Conservation (phyloP, 139 green algal genomes). For the Pycnococcus provasolii region DNA sequence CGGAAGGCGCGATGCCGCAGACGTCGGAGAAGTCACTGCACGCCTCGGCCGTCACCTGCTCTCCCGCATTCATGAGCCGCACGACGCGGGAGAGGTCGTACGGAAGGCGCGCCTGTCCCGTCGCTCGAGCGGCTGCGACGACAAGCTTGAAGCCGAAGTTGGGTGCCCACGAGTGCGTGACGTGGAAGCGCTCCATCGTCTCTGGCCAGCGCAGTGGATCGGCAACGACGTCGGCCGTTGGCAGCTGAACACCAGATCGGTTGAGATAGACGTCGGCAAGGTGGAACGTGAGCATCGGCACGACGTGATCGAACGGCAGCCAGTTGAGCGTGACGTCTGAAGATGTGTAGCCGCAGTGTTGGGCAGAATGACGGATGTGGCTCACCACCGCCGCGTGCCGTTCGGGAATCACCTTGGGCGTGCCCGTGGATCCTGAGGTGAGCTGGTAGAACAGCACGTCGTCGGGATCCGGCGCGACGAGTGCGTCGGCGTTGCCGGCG, state of each 20-base stretch:
- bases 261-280: neutral
- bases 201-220: neutral
- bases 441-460: constrained; percentile 1
- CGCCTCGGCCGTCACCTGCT: neutral
- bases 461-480: neutral
- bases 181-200: neutral
- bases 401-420: neutral
- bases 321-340: neutral
- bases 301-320: constrained; percentile 2
- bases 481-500: neutral
- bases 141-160: neutral
- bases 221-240: neutral
- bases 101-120: neutral
- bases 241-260: neutral
- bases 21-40: neutral
- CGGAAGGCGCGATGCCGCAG: neutral
- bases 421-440: neutral
- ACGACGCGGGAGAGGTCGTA: neutral
- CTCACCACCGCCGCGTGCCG: neutral
- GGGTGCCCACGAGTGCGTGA: neutral
- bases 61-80: neutral
- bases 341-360: neutral
- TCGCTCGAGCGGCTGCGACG: neutral
- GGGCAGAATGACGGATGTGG: neutral
- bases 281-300: neutral